These are phyloP conservation scores for Strobilomyces dryophilus DNA, from an alignment of 768 basidiomycete species.

Conservation along the genomic window DNA sequence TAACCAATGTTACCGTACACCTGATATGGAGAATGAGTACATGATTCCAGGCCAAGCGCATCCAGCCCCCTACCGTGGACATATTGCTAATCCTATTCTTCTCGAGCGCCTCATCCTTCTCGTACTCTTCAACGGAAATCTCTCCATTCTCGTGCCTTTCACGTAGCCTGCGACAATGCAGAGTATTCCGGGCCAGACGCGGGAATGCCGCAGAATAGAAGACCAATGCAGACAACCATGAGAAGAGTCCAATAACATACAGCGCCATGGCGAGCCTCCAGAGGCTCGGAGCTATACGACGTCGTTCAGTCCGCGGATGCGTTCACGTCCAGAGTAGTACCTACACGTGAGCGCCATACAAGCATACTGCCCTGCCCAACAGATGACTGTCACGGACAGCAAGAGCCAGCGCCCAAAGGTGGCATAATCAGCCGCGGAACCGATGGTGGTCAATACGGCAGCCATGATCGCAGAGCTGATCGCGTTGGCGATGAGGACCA, in stretches of 20 bases:
- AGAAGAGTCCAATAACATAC: constrained; percentile 75
- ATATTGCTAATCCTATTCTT: constrained; percentile 86
- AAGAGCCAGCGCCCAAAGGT: constrained; percentile 75
- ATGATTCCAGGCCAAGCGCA: not conserved
- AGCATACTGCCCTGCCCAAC: constrained; percentile 79
- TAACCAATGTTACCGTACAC: constrained; percentile 77
- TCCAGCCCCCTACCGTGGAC: constrained; percentile 52
- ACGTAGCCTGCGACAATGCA: constrained; percentile 51
- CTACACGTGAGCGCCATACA: constrained; percentile 69
- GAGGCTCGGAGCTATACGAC: constrained; percentile 48
- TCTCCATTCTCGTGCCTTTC: constrained; percentile 57
- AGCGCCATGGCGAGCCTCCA: constrained; percentile 76
- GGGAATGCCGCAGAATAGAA: constrained; percentile 81
- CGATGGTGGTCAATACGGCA: constrained; percentile 73
- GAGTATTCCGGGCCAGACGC: constrained; percentile 74
- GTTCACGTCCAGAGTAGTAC: constrained; percentile 13
- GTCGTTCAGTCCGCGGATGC: not conserved
- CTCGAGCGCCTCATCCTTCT: constrained; percentile 71
- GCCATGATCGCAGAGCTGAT: constrained; percentile 80
- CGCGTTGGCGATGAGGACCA: constrained; percentile 73
- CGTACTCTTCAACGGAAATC: constrained; percentile 58
- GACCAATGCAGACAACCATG: constrained; percentile 75
- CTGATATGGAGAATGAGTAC: constrained; percentile 31
- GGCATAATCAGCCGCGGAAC: constrained; percentile 36
- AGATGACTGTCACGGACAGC: constrained; percentile 64